These are phyloP conservation scores for Xylaria venustula DNA, from an alignment of 495 filamentous ascomycete genomes.

Conservation along the genomic window DNA sequence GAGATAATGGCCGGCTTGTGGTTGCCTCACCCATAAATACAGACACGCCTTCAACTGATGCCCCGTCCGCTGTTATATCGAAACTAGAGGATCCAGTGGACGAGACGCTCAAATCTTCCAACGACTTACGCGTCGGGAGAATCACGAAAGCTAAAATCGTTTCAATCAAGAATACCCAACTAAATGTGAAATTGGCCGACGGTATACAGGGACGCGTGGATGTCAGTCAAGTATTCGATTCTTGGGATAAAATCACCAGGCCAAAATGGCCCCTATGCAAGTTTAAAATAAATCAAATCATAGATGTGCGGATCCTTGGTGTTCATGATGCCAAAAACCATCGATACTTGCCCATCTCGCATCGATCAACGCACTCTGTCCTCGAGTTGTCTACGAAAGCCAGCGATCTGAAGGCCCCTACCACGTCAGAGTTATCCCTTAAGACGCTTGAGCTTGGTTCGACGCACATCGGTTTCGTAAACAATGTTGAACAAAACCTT, in stretches of 20 bases:
- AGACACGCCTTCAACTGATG: constrained; percentile 23
- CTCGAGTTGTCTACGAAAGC: constrained; percentile 89
- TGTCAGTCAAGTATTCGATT: constrained; percentile 83
- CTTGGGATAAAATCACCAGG: constrained; percentile 80
- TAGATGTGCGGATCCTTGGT: constrained; percentile 77
- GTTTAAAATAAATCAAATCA: constrained; percentile 67
- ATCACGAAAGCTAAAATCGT: constrained; percentile 74
- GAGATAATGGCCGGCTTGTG: constrained; percentile 37
- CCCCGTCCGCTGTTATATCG: constrained; percentile 18
- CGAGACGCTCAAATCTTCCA: constrained; percentile 57
- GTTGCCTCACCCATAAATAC: constrained; percentile 33
- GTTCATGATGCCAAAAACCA: constrained; percentile 88
- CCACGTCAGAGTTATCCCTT: constrained; percentile 59
- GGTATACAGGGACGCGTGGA: constrained; percentile 90
- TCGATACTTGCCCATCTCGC: constrained; percentile 86
- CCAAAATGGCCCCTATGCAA: constrained; percentile 71
- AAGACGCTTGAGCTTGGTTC: constrained; percentile 72
- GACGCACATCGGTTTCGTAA: constrained; percentile 77
- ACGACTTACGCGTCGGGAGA: constrained; percentile 72
- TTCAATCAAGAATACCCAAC: constrained; percentile 81
- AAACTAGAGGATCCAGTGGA: constrained; percentile 68
- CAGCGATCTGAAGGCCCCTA: constrained; percentile 53
- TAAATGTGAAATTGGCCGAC: constrained; percentile 88
- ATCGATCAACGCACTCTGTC: constrained; percentile 74
- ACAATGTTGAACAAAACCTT: constrained; percentile 73